A percentile compares a stretch with the other conserved stretches of the same genome.
Conservation (phyloP, 768 basidiomycete species). For the Dentipellis fragilis region DNA sequence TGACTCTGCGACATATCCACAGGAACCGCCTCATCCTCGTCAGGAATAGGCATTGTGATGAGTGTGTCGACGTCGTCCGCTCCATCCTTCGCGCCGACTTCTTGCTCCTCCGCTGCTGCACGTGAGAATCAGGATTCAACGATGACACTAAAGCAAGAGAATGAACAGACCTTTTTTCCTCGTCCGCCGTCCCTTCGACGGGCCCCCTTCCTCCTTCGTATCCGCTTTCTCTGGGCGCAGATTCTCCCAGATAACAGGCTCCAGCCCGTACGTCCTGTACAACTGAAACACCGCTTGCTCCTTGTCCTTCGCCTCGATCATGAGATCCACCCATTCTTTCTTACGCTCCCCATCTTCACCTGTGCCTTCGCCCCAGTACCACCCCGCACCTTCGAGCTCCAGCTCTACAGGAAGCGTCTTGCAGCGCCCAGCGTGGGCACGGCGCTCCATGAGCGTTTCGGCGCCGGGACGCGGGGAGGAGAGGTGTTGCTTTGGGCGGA, state of each 20-base stretch:
- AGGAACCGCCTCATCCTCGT: neutral
- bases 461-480: slow-evolving; percentile 87
- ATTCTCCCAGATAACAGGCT: slow-evolving; percentile 47
- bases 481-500: slow-evolving; percentile 86
- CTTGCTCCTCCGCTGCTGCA: neutral
- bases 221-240: slow-evolving; percentile 20
- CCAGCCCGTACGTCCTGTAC: slow-evolving; percentile 65
- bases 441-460: slow-evolving; percentile 69
- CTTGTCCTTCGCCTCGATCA: slow-evolving; percentile 92
- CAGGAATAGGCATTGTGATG: neutral
- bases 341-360: neutral
- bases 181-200: neutral
- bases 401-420: slow-evolving; percentile 58
- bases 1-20: too few species aligned
- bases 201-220: neutral
- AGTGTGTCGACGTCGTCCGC: neutral
- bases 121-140: neutral
- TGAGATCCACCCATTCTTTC: slow-evolving; percentile 45
- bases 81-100: neutral
- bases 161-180: neutral
- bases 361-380: neutral
- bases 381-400: slow-evolving; percentile 26
- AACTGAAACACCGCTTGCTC: slow-evolving; percentile 89
- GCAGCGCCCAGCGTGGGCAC: slow-evolving; percentile 84
- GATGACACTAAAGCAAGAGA: neutral